Base-by-base conservation (phyloP, 2,329 filamentous ascomycete genomes). In the Trichoderma simmonsii region DNA sequence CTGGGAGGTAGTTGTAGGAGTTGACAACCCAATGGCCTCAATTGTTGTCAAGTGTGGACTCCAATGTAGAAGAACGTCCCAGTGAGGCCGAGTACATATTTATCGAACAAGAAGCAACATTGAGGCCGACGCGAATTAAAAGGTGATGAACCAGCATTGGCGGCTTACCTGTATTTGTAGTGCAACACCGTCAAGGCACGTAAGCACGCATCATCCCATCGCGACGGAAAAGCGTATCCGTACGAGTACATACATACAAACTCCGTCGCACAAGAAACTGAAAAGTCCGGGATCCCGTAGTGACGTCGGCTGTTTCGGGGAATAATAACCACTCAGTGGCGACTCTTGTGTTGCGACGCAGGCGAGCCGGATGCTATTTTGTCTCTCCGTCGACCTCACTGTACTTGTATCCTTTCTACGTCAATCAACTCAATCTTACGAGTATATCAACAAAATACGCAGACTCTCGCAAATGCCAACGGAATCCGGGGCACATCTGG, bases 291-390 rank as follows among this genome's bases (percentile, higher is more conserved):
- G 21, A 54, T 70, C 57, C 67, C 67, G 67, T 62, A 34, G 69
- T 71, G 69, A 71, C 69, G 61, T 66, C 69, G 69, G 69, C 69
- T 71, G 59, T 71, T 71, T 71, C 69, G 69, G 69, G 62, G 69
- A 71, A 71, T 71, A 71, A 56, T 30, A 54, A 28, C 67, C 67
- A 70, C 28, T 70, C 67, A 36, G 57, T 70, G 67, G 67, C 67
- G 67, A 70, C 30, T 9, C 28, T 62, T 70, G 67, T 70, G 67
- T 4, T 36, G 28, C 67, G 24, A 15, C 30, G 39, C 67, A 70
- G 67, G 67, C 67, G 67, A 70, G 21, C 26, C 67, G 57, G 57
- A 34, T 28, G 15, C 39, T 51, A 24, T 60, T 57, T 21, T 30
- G 34, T 48, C 56, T 51, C 21, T 51, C 54, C 24, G 54, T 67